phyloP scores from a whole-genome alignment of 139 green algal genomes.

The Picochlorum sp. region DNA sequence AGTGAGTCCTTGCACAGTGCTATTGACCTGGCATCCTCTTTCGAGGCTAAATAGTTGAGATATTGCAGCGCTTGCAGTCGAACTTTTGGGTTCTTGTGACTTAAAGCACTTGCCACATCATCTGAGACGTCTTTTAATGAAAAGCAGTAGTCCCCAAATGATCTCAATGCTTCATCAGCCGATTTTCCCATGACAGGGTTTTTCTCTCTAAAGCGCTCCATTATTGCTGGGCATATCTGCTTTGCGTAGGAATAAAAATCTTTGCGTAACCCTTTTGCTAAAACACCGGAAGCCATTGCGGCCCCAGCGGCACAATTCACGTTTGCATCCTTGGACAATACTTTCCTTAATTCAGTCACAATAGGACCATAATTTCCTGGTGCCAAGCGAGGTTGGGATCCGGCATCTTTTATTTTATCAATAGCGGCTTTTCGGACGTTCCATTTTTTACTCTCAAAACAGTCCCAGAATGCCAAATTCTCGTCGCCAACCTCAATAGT shows the following conservation, averaged over 20 bases:
- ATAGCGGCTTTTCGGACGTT: conserved; percentile 58
- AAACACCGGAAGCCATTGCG: conserved; percentile 1
- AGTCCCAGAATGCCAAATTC: conserved; percentile 56
- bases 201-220: conserved; percentile 89
- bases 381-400: conserved; percentile 13
- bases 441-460: conserved; percentile 78
- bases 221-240: conserved; percentile 28
- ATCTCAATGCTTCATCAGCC: conserved; percentile 40
- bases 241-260: conserved; percentile 39
- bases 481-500: conserved; percentile 14
- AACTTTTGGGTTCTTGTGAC: conserved; percentile 74
- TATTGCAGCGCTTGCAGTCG: conserved; percentile 49
- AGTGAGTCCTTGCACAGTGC: conserved; percentile 21
- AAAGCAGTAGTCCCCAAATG: conserved; percentile 45
- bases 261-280: conserved; percentile 42
- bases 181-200: conserved; percentile 55
- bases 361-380: conserved; percentile 13
- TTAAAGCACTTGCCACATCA: conserved; percentile 41
- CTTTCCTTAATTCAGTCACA: conserved; percentile 61
- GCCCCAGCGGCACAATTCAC: conserved; percentile 62
- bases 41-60: conserved; percentile 28
- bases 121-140: conserved; percentile 57
- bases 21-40: conserved; percentile 7
- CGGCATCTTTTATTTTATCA: conserved; percentile 16
- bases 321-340: conserved; percentile 79